Base-by-base conservation (phyloP, 768 basidiomycete species). In the Amanita subjunquillea region DNA sequence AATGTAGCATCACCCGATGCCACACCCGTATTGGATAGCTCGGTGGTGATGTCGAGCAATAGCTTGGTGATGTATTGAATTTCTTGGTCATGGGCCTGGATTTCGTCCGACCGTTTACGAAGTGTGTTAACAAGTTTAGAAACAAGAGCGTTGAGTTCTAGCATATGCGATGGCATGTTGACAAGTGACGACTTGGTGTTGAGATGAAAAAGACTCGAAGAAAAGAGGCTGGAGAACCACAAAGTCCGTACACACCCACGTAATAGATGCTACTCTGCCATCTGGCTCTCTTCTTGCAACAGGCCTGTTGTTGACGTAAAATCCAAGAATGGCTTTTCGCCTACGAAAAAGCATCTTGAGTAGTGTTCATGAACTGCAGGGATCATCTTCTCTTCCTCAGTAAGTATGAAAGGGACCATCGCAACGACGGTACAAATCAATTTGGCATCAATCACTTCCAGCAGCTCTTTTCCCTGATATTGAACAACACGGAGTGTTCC, bases 251-350 rank as follows among this genome's bases (percentile, higher is more conserved):
- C 43, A 25, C 43, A 29, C 22, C 3, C 45, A 32, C 45, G 9
- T 47, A 47, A 47, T 6, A 47, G 29, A 13, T 15, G 13, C 10
- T 47, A 47, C 32, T 32, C 6, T 29, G 32, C 45, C 10, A 7
- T 15, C 27, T 10, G 25, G 25, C 29, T 34, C 15, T 47, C 45
- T 47, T 47, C 25, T 34, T 47, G 45, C 13, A 34, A 47, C n/a
- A 29, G 45, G 29, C 29, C 17, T 30, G 45, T 47, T 8, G n/a
- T 47, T 32, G 45, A 32, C 17, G 48, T 50, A 39, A 41, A 38
- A 50, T 50, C 48, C 48, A 50, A 22, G 40, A 50, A 50, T 40
- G 45, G 27, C 32, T 46, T 34, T 25, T 34, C 27, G 23, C 30
- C 46, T 1, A 47, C 25, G 23, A 32, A 47, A 15, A 30, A 47